A percentile compares a stretch with the other conserved stretches of the same genome.
phyloP scores from a whole-genome alignment of 768 basidiomycete species.

The Russula abietina region DNA sequence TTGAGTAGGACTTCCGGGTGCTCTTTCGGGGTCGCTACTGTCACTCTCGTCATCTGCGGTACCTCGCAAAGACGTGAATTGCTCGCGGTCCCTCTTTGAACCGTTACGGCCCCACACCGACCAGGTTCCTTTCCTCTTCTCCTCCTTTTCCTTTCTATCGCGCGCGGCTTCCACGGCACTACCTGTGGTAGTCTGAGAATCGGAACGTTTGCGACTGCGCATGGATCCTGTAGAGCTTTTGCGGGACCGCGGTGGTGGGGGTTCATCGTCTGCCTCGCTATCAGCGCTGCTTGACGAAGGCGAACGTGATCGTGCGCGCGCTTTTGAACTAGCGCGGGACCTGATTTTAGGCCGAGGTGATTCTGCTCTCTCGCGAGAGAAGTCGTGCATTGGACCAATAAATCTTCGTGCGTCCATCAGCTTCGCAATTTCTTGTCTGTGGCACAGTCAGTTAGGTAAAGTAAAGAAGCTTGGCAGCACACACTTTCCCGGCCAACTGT shows the following conservation, averaged over 20 bases:
- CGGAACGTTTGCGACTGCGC: constrained; percentile 53
- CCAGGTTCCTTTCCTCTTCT: constrained; percentile 53
- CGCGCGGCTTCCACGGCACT: constrained; percentile 35
- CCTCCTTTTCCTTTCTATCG: constrained; percentile 39
- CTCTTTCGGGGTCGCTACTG: constrained; percentile 27
- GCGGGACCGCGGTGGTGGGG: constrained; percentile 21
- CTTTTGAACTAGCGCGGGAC: constrained; percentile 16
- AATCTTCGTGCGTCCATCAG: constrained; percentile 16
- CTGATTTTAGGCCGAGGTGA: constrained; percentile 14
- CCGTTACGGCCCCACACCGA: constrained; percentile 16
- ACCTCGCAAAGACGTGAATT: constrained; percentile 51
- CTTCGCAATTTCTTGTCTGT: constrained; percentile 15
- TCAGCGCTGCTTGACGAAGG: constrained; percentile 3
- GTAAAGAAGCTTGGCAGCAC: constrained; percentile 35
- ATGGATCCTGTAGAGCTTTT: constrained; percentile 36
- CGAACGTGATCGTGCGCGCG: constrained; percentile 12
- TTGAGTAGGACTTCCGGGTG: constrained; percentile 28
- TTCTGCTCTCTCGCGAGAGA: constrained; percentile 13
- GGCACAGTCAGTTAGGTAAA: background rate
- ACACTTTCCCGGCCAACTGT: constrained; percentile 54
- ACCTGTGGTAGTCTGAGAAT: constrained; percentile 43
- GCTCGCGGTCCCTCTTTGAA: constrained; percentile 33
- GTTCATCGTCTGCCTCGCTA: constrained; percentile 11
- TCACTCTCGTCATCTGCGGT: constrained; percentile 41
- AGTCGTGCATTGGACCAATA: constrained; percentile 22